A percentile compares a stretch with the other conserved stretches of the same genome.
Conservation (phyloP, 306 rosid genomes). For the Abrus precatorius region DNA sequence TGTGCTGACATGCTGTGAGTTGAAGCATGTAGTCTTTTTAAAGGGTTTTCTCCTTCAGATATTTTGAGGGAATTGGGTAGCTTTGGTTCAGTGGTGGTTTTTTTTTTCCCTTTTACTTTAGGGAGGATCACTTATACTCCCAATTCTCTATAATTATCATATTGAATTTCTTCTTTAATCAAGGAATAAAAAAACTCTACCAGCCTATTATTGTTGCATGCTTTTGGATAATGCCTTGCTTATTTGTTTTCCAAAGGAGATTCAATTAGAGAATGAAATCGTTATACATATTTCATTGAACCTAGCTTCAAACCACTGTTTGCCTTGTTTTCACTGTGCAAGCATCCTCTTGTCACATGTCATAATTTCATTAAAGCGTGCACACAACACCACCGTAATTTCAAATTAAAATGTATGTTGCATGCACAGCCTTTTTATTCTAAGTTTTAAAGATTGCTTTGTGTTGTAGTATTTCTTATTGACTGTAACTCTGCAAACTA, state of each 20-base stretch:
- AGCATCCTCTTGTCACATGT: not conserved
- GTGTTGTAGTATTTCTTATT: constrained; percentile 31
- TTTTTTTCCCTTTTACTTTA: constrained; percentile 31
- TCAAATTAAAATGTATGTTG: constrained; percentile 3
- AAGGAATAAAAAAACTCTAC: constrained; percentile 12
- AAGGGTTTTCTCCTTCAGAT: constrained; percentile 29
- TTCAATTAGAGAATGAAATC: not conserved
- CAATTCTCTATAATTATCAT: constrained; percentile 13
- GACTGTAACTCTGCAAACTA: constrained; percentile 1
- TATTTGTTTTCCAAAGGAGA: constrained; percentile 25
- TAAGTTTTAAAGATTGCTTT: constrained; percentile 11
- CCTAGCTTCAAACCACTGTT: constrained; percentile 9
- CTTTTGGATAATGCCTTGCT: constrained; percentile 22
- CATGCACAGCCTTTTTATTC: constrained; percentile 8
- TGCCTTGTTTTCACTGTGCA: constrained; percentile 19
- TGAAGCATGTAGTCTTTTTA: constrained; percentile 25
- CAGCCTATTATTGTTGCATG: constrained; percentile 8
- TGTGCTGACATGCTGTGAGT: constrained; percentile 35
- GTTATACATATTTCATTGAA: constrained; percentile 19
- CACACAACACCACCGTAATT: not conserved
- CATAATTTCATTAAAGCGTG: constrained; percentile 17
- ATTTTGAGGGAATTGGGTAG: constrained; percentile 36
- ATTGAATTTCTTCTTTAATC: constrained; percentile 33
- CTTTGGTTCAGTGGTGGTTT: constrained; percentile 16
- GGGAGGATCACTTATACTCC: constrained; percentile 1